These are phyloP conservation scores for Fragaria ananassa DNA, from an alignment of 306 rosid species.

Conservation along the genomic window DNA sequence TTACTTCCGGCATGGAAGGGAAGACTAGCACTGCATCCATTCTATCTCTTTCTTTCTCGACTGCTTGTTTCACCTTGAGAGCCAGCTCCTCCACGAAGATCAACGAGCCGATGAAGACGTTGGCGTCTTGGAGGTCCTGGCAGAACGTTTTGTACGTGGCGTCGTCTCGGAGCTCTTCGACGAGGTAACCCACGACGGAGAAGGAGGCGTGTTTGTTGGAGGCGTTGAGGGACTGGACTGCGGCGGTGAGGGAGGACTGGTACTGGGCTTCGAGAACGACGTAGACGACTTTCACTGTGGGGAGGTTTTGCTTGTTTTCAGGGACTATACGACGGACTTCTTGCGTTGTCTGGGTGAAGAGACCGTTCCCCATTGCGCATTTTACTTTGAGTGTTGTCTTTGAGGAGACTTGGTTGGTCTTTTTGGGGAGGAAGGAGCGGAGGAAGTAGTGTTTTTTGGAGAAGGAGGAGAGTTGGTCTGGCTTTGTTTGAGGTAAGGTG, in stretches of 20 bases:
- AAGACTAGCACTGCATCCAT: slow-evolving; percentile 94
- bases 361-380: slow-evolving; percentile 84
- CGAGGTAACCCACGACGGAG: slow-evolving; percentile 88
- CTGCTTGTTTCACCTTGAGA: slow-evolving; percentile 71
- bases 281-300: slow-evolving; percentile 74
- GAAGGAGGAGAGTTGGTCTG: slow-evolving; percentile 62
- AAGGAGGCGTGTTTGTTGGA: slow-evolving; percentile 50
- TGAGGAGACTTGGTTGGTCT: slow-evolving; percentile 26
- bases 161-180: slow-evolving; percentile 82
- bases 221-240: slow-evolving; percentile 66
- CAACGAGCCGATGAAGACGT: slow-evolving; percentile 85
- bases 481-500: slow-evolving; percentile 56
- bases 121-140: slow-evolving; percentile 84
- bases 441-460: slow-evolving; percentile 70
- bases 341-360: slow-evolving; percentile 87
- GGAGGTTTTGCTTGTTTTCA: slow-evolving; percentile 52
- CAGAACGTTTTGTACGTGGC: slow-evolving; percentile 52
- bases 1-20: slow-evolving; percentile 98
- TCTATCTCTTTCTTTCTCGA: slow-evolving; percentile 83
- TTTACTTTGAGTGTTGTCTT: slow-evolving; percentile 54
- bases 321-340: slow-evolving; percentile 92
- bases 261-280: slow-evolving; percentile 97
- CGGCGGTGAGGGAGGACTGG: slow-evolving; percentile 82
- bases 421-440: slow-evolving; percentile 85
- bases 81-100: slow-evolving; percentile 97